These are phyloP conservation scores for Pyrenochaeta sp. DNA, from an alignment of 2,329 filamentous ascomycete genomes.

Conservation along the genomic window DNA sequence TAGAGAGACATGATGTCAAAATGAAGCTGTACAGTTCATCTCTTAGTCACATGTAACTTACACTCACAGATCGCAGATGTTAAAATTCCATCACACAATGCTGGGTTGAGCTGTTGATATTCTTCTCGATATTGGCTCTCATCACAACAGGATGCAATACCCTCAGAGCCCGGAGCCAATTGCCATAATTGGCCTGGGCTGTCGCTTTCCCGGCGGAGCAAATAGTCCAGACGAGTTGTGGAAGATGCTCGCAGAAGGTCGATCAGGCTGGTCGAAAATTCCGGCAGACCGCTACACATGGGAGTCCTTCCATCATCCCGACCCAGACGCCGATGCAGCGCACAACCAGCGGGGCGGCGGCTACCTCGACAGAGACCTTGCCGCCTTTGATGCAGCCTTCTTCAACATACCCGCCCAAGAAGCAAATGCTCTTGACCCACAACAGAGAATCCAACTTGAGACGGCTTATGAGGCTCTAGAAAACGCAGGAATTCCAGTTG, in stretches of 20 bases:
- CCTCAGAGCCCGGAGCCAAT: slow-evolving; percentile 17
- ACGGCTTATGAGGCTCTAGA: slow-evolving; percentile 49
- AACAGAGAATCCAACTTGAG: slow-evolving; percentile 35
- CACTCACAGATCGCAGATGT: too few relatives aligned
- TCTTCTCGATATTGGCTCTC: background rate
- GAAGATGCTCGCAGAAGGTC: slow-evolving; percentile 40
- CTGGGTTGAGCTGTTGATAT: too few relatives aligned
- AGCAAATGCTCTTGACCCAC: slow-evolving; percentile 33
- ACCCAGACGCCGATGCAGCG: too few relatives aligned
- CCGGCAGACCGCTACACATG: too few relatives aligned
- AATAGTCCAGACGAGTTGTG: slow-evolving; percentile 45
- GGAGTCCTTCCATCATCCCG: too few relatives aligned
- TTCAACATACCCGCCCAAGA: slow-evolving; percentile 29
- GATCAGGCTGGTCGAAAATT: slow-evolving; percentile 24
- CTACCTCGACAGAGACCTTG: slow-evolving; percentile 34
- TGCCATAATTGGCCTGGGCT: slow-evolving; percentile 50
- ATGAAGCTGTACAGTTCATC: too few relatives aligned
- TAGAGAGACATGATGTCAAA: too few relatives aligned
- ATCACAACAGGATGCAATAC: background rate
- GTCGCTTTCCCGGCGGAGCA: slow-evolving; percentile 45
- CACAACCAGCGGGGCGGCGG: background rate
- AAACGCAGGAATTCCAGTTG: slow-evolving; percentile 29
- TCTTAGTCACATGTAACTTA: too few relatives aligned
- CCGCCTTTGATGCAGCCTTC: slow-evolving; percentile 46
- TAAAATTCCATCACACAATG: too few relatives aligned